Evolutionary conservation across 352 stramenopile genomes (phyloP).

Genomic region (Pythium apleroticum): DNA sequence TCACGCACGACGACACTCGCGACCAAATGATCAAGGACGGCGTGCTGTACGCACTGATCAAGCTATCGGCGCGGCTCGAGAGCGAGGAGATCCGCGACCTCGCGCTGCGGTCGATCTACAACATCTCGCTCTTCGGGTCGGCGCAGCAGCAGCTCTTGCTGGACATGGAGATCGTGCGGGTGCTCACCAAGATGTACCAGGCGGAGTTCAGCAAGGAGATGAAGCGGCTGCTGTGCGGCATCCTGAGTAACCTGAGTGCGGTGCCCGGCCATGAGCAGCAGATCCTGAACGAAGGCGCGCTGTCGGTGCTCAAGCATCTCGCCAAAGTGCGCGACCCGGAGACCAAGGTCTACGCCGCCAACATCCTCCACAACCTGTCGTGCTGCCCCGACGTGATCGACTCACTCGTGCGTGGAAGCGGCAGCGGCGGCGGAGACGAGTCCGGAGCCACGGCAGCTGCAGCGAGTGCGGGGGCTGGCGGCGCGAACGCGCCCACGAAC

Average conservation of each 20-base stretch:
- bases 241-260: constrained; percentile 67
- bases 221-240: constrained; percentile 75
- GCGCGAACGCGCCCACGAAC: constrained; percentile 25
- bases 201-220: constrained; percentile 69
- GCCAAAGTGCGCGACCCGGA: constrained; percentile 74
- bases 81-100: constrained; percentile 75
- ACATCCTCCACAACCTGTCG: constrained; percentile 82
- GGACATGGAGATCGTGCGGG: constrained; percentile 80
- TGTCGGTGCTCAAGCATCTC: constrained; percentile 67
- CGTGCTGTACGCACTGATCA: constrained; percentile 83
- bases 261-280: constrained; percentile 25
- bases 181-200: constrained; percentile 78
- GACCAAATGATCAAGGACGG: constrained; percentile 74
- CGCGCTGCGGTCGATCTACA: constrained; percentile 72
- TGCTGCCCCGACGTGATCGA: constrained; percentile 48
- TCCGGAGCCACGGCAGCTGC: constrained; percentile 9
- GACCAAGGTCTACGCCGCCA: constrained; percentile 83
- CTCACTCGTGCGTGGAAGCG: constrained; percentile 49
- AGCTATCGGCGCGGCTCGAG: constrained; percentile 71
- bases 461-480: constrained; percentile 10
- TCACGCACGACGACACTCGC: constrained; percentile 75
- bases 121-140: constrained; percentile 59
- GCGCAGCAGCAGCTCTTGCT: constrained; percentile 51
- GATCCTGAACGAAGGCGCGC: constrained; percentile 46
- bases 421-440: constrained; percentile 7